Evolutionary conservation across 2,329 filamentous ascomycete species (phyloP).

Genomic region (Trichoderma sp.): DNA sequence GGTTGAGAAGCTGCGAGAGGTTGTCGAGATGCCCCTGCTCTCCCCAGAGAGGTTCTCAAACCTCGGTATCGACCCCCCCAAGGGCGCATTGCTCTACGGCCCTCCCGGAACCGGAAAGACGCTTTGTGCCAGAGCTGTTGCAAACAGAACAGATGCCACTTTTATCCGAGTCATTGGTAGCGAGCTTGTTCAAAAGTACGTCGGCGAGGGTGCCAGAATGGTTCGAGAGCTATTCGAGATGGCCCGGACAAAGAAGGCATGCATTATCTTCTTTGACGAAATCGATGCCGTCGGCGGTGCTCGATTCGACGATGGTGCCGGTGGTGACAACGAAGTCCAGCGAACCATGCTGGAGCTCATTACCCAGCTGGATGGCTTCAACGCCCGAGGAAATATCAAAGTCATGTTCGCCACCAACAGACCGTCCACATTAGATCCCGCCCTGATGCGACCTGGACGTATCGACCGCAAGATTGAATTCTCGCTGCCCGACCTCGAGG

Average conservation of each 20-base stretch:
- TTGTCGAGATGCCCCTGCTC: conserved; percentile 96
- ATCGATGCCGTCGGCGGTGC: conserved; percentile 95
- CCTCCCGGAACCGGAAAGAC: conserved; percentile 99
- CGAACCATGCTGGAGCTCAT: conserved; percentile 98
- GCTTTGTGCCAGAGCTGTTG: conserved; percentile 92
- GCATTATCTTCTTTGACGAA: conserved; percentile 97
- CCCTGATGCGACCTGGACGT: conserved; percentile 92
- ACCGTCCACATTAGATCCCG: conserved; percentile 93
- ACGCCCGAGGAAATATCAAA: conserved; percentile 96
- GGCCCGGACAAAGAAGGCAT: conserved; percentile 98
- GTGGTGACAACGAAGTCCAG: conserved; percentile 96
- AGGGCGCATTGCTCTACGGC: conserved; percentile 93
- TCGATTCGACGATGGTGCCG: conserved; percentile 93
- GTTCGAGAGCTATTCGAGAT: conserved; percentile 98
- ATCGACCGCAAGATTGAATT: conserved; percentile 99
- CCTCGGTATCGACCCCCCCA: conserved; percentile 97
- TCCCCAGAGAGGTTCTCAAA: conserved; percentile 97
- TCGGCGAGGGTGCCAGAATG: conserved; percentile 97
- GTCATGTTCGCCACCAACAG: conserved; percentile 99
- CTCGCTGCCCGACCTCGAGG: conserved; percentile 93
- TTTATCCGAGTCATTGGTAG: conserved; percentile 99
- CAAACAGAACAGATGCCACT: conserved; percentile 95
- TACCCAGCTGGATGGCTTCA: conserved; percentile 94
- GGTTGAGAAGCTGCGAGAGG: conserved; percentile 97
- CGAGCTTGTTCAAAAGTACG: conserved; percentile 97